Conservation (phyloP, 139 green algal species). For the Zygnema cylindricum region DNA sequence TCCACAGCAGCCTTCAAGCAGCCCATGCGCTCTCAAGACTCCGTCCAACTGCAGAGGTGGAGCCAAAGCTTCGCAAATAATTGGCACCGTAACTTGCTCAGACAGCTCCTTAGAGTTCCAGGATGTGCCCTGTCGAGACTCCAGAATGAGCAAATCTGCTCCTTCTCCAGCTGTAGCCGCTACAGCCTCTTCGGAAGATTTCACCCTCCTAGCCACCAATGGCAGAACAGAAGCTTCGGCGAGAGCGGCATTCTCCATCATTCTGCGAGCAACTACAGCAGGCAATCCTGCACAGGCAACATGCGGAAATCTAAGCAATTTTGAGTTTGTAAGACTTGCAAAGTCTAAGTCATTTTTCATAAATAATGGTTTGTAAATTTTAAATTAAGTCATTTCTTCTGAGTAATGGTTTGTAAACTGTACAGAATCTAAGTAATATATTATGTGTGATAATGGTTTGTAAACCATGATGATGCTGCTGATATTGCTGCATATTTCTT, state of each 20-base stretch:
- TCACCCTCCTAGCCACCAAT: constrained; percentile 77
- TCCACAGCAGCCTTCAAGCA: not conserved
- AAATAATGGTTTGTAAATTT: too few species aligned
- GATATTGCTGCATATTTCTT: too few species aligned
- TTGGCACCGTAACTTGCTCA: constrained; percentile 4
- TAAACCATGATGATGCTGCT: too few species aligned
- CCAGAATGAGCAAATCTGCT: constrained; percentile 56
- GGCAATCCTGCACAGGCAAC: constrained; percentile 80
- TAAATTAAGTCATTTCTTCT: not conserved
- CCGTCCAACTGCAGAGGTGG: not conserved
- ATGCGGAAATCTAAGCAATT: too few species aligned
- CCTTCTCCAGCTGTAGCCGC: constrained; percentile 45
- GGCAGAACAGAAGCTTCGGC: constrained; percentile 30
- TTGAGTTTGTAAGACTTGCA: too few species aligned
- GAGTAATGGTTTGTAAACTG: not conserved
- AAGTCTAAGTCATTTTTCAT: too few species aligned
- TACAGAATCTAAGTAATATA: too few species aligned
- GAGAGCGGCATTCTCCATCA: constrained; percentile 66
- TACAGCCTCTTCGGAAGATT: constrained; percentile 58
- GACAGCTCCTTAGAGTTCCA: not conserved
- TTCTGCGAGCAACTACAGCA: constrained; percentile 82
- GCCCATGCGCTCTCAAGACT: not conserved
- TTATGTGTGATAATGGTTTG: too few species aligned
- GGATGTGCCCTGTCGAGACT: not conserved
- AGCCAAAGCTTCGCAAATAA: constrained; percentile 9